Evolutionary conservation across 2,329 filamentous ascomycete genomes (phyloP).

Genomic region (Aspergillus jensenii): DNA sequence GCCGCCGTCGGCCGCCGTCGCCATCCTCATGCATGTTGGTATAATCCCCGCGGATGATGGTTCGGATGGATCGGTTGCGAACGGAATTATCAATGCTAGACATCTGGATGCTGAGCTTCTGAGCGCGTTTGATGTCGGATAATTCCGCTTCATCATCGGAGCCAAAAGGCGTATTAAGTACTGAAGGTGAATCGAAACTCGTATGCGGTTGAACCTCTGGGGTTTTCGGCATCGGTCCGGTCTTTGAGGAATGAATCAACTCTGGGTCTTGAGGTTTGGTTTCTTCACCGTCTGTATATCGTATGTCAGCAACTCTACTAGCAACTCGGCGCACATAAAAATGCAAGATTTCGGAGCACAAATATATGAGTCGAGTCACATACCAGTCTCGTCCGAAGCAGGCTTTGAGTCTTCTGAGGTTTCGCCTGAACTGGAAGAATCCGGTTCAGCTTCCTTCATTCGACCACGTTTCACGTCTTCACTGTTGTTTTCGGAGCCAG

Average conservation of each 20-base stretch:
- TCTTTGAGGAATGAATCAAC: slow-evolving; percentile 35
- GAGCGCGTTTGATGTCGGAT: slow-evolving; percentile 81
- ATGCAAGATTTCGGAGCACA: background rate
- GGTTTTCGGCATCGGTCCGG: slow-evolving; percentile 42
- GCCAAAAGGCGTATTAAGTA: slow-evolving; percentile 62
- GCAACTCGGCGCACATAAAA: background rate
- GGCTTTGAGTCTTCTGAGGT: slow-evolving; percentile 6
- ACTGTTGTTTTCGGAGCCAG: slow-evolving; percentile 38
- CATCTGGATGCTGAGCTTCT: slow-evolving; percentile 77
- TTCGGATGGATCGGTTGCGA: slow-evolving; percentile 79
- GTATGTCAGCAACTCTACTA: background rate
- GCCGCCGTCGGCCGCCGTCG: slow-evolving; percentile 72
- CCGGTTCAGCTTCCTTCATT: slow-evolving; percentile 29
- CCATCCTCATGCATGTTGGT: slow-evolving; percentile 69
- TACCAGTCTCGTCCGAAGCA: slow-evolving; percentile 10
- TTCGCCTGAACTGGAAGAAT: background rate
- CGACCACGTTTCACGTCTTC: slow-evolving; percentile 28
- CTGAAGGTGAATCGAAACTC: slow-evolving; percentile 70
- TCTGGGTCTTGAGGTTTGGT: slow-evolving; percentile 11
- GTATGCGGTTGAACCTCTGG: slow-evolving; percentile 74
- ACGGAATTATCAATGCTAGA: slow-evolving; percentile 73
- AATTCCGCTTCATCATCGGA: slow-evolving; percentile 86
- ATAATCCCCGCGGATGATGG: slow-evolving; percentile 88
- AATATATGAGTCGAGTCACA: background rate
- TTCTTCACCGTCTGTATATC: slow-evolving; percentile 10